These are phyloP conservation scores for Trichomonas gallinae DNA, from an alignment of 208 protist species.

Conservation along the genomic window DNA sequence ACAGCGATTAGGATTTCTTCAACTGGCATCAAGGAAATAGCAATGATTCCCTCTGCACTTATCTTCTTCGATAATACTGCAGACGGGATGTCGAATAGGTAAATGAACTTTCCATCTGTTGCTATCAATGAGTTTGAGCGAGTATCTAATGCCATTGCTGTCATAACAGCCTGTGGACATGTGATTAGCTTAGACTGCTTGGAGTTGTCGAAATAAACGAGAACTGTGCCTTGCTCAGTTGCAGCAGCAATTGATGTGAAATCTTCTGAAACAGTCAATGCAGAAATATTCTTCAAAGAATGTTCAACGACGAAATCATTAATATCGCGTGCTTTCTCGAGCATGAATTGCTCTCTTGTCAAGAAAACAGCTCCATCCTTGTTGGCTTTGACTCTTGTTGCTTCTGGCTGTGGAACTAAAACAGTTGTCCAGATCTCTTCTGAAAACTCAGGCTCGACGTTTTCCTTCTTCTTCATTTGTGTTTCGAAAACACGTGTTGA, in stretches of 20 bases:
- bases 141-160: neutral
- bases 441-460: neutral
- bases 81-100: neutral
- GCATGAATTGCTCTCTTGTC: neutral
- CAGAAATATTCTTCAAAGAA: neutral
- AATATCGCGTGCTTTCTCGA: neutral
- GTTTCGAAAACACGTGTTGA: neutral
- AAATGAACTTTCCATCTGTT: neutral
- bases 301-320: neutral
- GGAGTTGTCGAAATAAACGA: neutral
- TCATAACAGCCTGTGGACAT: neutral
- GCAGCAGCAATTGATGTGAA: neutral
- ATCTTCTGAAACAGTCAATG: neutral
- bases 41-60: neutral
- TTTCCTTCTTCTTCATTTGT: neutral
- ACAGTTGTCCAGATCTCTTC: neutral
- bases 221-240: neutral
- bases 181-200: neutral
- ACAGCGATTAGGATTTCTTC: neutral
- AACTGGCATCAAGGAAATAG: neutral
- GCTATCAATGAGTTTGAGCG: neutral
- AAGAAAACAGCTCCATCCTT: neutral
- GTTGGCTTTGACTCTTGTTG: neutral
- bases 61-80: neutral
- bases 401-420: neutral